Percentiles rank a stretch among this genome's conserved stretches.
These are phyloP conservation scores for Brassica incana DNA, from an alignment of 345 rosid species.

Conservation along the genomic window DNA sequence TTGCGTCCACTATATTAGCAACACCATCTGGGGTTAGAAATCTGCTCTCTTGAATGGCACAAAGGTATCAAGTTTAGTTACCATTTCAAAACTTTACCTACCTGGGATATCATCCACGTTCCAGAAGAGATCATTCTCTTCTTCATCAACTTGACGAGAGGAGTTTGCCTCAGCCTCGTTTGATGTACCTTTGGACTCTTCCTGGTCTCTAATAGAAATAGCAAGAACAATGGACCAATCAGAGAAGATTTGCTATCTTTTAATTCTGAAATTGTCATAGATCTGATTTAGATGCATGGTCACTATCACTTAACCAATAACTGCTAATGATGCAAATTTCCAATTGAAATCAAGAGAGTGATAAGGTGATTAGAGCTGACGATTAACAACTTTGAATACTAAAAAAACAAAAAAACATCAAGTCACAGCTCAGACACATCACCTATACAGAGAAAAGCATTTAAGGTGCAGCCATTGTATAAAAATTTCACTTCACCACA, in stretches of 20 bases:
- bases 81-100: slow-evolving; percentile 28
- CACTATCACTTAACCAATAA: not conserved
- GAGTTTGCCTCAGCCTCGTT: slow-evolving; percentile 46
- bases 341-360: not conserved
- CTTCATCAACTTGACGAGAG: slow-evolving; percentile 43
- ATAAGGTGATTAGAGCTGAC: not conserved
- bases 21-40: slow-evolving; percentile 5
- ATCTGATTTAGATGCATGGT: not conserved
- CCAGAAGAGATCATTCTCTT: slow-evolving; percentile 80
- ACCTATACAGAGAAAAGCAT: no score
- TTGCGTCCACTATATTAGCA: slow-evolving; percentile 62
- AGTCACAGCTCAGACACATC: not conserved
- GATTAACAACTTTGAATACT: not conserved
- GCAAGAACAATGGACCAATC: not conserved
- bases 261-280: not conserved
- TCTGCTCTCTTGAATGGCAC: not conserved
- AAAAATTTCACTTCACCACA: no score
- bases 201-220: slow-evolving; percentile 56
- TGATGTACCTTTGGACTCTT: slow-evolving; percentile 51
- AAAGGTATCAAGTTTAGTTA: not conserved
- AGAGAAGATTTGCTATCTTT: not conserved
- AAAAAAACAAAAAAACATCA: not conserved
- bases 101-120: slow-evolving; percentile 76
- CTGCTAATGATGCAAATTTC: not conserved
- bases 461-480: no score